A percentile compares a stretch with the other conserved stretches of the same genome.
These are phyloP conservation scores for Xylona heveae DNA, from an alignment of 495 filamentous ascomycete genomes.

Conservation along the genomic window DNA sequence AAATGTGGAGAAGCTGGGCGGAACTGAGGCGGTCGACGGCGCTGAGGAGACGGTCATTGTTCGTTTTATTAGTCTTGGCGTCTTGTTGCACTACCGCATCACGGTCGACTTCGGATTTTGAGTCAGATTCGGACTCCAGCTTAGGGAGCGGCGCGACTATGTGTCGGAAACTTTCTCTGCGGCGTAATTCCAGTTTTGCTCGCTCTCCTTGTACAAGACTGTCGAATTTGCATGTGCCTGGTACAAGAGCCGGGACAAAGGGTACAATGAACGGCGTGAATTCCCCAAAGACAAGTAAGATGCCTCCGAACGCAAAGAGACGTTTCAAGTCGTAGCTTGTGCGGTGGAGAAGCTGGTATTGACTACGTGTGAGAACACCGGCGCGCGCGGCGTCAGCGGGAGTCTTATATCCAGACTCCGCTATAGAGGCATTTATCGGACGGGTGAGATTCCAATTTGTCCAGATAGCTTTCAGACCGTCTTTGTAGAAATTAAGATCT, in stretches of 20 bases:
- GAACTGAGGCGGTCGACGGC: no score
- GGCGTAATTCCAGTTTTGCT: conserved; percentile 22
- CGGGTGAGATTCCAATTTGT: conserved; percentile 28
- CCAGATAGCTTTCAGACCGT: conserved; percentile 47
- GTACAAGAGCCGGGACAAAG: conserved; percentile 46
- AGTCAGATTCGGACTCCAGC: neutral
- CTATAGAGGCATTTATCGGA: conserved; percentile 19
- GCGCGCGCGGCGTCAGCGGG: conserved; percentile 12
- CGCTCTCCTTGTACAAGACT: conserved; percentile 39
- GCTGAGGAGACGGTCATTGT: no score
- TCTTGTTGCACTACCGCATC: neutral
- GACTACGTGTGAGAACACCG: conserved; percentile 25
- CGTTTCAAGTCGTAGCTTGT: conserved; percentile 43
- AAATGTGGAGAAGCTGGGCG: conserved; percentile 6
- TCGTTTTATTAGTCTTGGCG: conserved; percentile 3
- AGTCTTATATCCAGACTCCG: conserved; percentile 8
- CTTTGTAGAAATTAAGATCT: conserved; percentile 60
- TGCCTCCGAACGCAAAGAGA: conserved; percentile 51
- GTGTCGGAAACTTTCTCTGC: conserved; percentile 19
- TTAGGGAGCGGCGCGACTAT: conserved; percentile 5
- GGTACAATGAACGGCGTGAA: conserved; percentile 57
- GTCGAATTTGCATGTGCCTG: conserved; percentile 63
- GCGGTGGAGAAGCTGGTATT: conserved; percentile 45
- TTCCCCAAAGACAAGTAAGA: conserved; percentile 63
- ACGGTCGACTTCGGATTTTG: conserved; percentile 1